phyloP scores from a whole-genome alignment of 192 early-diverging fungal species.

The Allomyces macrogynus region DNA sequence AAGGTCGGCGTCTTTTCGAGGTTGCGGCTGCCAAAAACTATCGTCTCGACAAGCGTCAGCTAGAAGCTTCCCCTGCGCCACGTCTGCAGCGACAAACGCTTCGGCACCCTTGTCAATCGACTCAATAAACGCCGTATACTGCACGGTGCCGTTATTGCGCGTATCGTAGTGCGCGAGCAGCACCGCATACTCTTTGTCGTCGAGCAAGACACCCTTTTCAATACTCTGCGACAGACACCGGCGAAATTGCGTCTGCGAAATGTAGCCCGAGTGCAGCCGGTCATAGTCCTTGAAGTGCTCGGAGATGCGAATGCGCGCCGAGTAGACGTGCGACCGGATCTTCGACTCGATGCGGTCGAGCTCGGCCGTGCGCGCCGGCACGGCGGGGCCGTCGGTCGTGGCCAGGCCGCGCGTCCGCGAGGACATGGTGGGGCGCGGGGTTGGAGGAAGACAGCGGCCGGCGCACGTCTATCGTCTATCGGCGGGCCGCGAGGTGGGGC shows the following conservation, averaged over 20 bases:
- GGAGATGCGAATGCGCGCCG: constrained; percentile 18
- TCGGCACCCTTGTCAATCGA: constrained; percentile 20
- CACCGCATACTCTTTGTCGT: constrained; percentile 14
- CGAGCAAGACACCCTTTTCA: constrained; percentile 16
- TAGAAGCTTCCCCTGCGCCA: no score
- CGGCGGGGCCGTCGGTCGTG: no score
- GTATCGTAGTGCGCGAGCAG: constrained; percentile 17
- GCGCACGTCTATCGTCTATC: no score
- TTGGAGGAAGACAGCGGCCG: no score
- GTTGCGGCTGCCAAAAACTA: constrained; percentile 17
- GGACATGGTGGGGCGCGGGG: no score
- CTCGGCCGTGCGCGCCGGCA: no score
- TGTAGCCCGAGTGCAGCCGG: constrained; percentile 19
- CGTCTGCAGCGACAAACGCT: no score
- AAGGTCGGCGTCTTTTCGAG: constrained; percentile 18
- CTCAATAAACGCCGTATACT: constrained; percentile 27
- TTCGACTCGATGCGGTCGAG: constrained; percentile 1
- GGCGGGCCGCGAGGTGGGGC: no score
- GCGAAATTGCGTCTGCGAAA: constrained; percentile 23
- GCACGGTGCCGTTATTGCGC: constrained; percentile 13
- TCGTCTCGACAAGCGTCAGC: no score
- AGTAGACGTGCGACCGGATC: constrained; percentile 1
- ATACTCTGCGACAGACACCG: constrained; percentile 18
- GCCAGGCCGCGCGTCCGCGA: no score
- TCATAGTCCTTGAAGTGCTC: constrained; percentile 37